Percentiles rank a stretch among this genome's conserved stretches.
phyloP scores from a whole-genome alignment of 495 filamentous ascomycete genomes.

The Amniculicola lignicola region DNA sequence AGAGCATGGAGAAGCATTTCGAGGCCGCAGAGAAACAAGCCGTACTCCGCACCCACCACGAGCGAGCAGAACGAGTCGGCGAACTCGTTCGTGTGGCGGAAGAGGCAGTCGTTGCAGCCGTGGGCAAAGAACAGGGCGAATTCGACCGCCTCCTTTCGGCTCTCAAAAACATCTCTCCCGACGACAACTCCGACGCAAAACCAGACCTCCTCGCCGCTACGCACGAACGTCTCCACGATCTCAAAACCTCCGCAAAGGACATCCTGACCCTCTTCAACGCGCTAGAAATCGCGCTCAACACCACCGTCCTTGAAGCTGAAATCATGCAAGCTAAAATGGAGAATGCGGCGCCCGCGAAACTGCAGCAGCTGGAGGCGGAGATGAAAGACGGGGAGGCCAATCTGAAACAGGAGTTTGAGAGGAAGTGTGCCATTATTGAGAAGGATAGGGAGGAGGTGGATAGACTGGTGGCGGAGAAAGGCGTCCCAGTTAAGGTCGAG shows the following conservation, averaged over 20 bases:
- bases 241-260: constrained; percentile 27
- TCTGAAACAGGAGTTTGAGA: constrained; percentile 36
- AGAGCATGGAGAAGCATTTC: constrained; percentile 43
- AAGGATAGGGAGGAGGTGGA: constrained; percentile 18
- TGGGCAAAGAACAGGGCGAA: constrained; percentile 36
- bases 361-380: constrained; percentile 29
- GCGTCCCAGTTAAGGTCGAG: constrained; percentile 18
- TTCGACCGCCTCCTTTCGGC: constrained; percentile 35
- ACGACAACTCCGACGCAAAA: constrained; percentile 17
- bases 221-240: constrained; percentile 22
- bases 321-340: constrained; percentile 35
- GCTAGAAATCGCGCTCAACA: constrained; percentile 34
- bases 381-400: constrained; percentile 28
- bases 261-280: constrained; percentile 39
- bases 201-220: constrained; percentile 33
- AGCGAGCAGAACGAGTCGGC: constrained; percentile 31
- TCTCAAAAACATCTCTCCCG: constrained; percentile 19
- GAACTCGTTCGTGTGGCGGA: constrained; percentile 36
- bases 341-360: constrained; percentile 16
- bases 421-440: constrained; percentile 35
- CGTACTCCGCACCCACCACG: constrained; percentile 11
- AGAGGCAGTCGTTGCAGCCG: constrained; percentile 36
- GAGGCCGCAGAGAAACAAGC: constrained; percentile 41
- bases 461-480: constrained; percentile 19
- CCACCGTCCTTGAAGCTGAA: constrained; percentile 25